Evolutionary conservation across 2,329 filamentous ascomycete genomes (phyloP).

Genomic region (Trichoderma brevicompactum): DNA sequence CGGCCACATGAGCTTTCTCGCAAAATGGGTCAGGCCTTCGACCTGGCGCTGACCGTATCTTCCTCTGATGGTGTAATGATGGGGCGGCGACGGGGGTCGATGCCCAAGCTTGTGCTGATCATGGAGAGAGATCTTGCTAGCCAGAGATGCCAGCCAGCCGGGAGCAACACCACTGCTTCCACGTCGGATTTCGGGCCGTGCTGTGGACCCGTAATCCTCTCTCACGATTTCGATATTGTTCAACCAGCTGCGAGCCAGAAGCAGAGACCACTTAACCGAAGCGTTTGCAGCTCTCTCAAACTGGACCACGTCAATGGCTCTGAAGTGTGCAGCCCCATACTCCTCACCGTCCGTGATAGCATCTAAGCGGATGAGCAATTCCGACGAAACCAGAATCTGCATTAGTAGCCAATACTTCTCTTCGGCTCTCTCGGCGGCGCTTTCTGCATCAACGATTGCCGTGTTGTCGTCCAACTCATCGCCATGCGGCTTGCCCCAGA

Average conservation of each 20-base stretch:
- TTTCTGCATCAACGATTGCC: conserved; percentile 54
- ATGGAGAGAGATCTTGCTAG: conserved; percentile 56
- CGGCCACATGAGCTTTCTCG: conserved; percentile 65
- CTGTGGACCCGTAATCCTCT: conserved; percentile 39
- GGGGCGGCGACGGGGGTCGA: conserved; percentile 38
- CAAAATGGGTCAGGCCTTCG: conserved; percentile 66
- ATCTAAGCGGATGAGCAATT: conserved; percentile 68
- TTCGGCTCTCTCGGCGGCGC: conserved; percentile 57
- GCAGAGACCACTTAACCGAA: conserved; percentile 69
- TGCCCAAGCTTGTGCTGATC: conserved; percentile 45
- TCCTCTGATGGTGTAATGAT: conserved; percentile 57
- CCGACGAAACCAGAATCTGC: conserved; percentile 67
- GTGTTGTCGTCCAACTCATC: conserved; percentile 59
- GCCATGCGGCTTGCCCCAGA: conserved; percentile 64
- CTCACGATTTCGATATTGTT: conserved; percentile 66
- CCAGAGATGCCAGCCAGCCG: conserved; percentile 62
- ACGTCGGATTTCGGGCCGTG: conserved; percentile 31
- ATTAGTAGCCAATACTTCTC: conserved; percentile 70
- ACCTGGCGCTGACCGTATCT: conserved; percentile 63
- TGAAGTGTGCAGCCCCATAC: conserved; percentile 55
- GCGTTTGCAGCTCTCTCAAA: conserved; percentile 66
- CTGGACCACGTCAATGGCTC: conserved; percentile 60
- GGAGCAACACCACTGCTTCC: conserved; percentile 31
- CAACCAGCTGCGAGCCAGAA: conserved; percentile 68
- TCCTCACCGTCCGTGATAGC: conserved; percentile 65